Base-by-base conservation (phyloP, 2,329 filamentous ascomycete species). In the Karstenula rhodostoma region DNA sequence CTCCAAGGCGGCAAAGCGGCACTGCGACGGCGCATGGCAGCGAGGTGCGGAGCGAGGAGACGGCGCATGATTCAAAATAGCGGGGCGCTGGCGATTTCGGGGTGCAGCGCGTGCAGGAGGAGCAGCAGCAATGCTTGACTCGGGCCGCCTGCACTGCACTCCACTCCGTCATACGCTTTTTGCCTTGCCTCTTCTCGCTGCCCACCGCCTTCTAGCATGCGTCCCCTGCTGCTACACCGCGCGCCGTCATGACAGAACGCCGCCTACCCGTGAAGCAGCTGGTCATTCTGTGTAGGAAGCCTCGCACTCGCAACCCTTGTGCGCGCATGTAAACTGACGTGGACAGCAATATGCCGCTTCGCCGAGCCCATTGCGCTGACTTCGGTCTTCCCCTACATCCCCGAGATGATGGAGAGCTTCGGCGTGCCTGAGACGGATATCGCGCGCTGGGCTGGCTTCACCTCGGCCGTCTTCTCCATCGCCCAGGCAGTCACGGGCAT, bases 361-460 rank as follows among this genome's bases (percentile, higher is more conserved):
- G 92, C 93, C 56, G 94, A 97, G 79, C 94, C 94, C 23, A 94
- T 97, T 70, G 93, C 94, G 53, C 86, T 97, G 65, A 97, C 93
- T 1, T 95, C 92, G 73, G 95, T 97, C 78, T 96, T 94, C 71
- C 94, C 94, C 22, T 97, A 97, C 92, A 62, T 96, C 89, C 40
- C 94, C 92, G 77, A 79, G 56, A 77, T 79, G 69, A 78, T 80
- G 69, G 76, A 79, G 61, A 74, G 69, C 4, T 79, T 80, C 58
- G 73, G 74, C 37, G 67, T 79, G 1, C 73, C 76, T 15, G 63
- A 77, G 52, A 77, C 78, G 54, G 77, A 79, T 48, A 78, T 80
- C 56, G 78, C 77, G n/a, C 71, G 73, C 80, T 96, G 96, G 79
- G 91, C 94, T 32, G 94, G 94, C 53, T 87, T 96, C 76, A 93